phyloP scores from a whole-genome alignment of 2,329 filamentous ascomycete genomes.

The Plenodomus tracheiphilus region DNA sequence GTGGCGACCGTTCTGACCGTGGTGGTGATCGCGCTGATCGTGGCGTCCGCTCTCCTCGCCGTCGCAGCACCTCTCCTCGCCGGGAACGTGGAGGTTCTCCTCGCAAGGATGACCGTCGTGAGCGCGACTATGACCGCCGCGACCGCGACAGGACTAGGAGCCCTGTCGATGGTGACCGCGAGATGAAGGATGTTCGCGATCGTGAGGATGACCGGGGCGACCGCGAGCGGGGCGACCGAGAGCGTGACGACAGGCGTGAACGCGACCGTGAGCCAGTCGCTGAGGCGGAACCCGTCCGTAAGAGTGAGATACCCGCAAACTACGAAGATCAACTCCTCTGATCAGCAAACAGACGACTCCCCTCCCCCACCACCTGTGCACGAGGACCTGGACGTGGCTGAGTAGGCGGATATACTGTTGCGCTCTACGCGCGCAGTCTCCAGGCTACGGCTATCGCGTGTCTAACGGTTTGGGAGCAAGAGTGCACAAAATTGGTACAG shows the following conservation, averaged over 20 bases:
- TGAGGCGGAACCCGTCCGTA: conserved; percentile 80
- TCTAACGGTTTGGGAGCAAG: conserved; percentile 19
- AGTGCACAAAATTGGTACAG: conserved; percentile 24
- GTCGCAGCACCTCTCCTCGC: conserved; percentile 56
- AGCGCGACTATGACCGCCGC: conserved; percentile 70
- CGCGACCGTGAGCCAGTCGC: conserved; percentile 66
- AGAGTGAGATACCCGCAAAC: conserved; percentile 62
- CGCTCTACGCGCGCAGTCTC: conserved; percentile 14
- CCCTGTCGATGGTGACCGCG: conserved; percentile 56
- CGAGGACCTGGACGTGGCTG: conserved; percentile 94
- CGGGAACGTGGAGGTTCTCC: conserved; percentile 70
- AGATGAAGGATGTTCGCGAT: conserved; percentile 57
- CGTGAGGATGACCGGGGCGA: conserved; percentile 63
- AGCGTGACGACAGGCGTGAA: conserved; percentile 55
- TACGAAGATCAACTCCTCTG: conserved; percentile 25
- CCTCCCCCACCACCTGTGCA: conserved; percentile 73
- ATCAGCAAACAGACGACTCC: conserved; percentile 64
- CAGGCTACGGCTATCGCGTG: conserved; percentile 15
- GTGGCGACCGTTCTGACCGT: conserved; percentile 64
- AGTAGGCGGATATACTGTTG: conserved; percentile 52
- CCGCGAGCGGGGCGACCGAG: conserved; percentile 52
- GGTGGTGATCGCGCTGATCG: conserved; percentile 70
- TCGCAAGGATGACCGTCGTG: conserved; percentile 68
- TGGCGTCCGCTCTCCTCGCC: conserved; percentile 64
- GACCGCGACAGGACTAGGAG: conserved; percentile 76